Percentiles rank a stretch among this genome's conserved stretches.
These are phyloP conservation scores for Apiotrichum akiyoshidainum DNA, from an alignment of 1,284 basidiomycete species.

Conservation along the genomic window DNA sequence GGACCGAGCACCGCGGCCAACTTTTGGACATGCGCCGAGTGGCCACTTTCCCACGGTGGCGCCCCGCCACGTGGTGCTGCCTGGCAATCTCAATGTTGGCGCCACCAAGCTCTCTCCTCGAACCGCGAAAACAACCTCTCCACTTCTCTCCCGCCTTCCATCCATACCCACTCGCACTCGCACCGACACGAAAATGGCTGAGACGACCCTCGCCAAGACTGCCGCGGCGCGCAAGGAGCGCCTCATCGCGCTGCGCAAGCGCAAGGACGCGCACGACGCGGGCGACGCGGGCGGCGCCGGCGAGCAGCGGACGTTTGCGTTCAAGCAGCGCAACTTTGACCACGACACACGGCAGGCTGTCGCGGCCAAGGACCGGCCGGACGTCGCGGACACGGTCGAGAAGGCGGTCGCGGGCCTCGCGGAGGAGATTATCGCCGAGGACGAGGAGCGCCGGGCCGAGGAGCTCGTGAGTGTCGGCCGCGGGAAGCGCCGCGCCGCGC, in stretches of 20 bases:
- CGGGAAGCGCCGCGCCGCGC: no score
- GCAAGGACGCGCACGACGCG: conserved; percentile 63
- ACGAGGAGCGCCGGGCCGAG: conserved; percentile 75
- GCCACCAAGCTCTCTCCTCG: not conserved
- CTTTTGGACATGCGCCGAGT: conserved; percentile 16
- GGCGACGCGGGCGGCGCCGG: conserved; percentile 23
- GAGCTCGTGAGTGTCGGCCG: conserved; percentile 83
- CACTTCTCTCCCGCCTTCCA: not conserved
- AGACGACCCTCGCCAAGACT: conserved; percentile 76
- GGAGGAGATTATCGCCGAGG: conserved; percentile 76
- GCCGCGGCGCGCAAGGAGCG: conserved; percentile 83
- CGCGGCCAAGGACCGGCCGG: conserved; percentile 59
- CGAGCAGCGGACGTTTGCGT: conserved; percentile 53
- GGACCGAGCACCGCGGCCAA: conserved; percentile 4
- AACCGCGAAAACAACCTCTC: not conserved
- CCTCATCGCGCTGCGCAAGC: conserved; percentile 71
- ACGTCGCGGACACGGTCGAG: conserved; percentile 76
- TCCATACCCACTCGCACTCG: conserved; percentile 1
- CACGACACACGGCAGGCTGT: conserved; percentile 72
- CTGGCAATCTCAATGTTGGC: no score
- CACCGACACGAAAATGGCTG: conserved; percentile 29
- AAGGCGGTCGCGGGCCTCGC: conserved; percentile 77
- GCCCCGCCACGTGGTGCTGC: not conserved
- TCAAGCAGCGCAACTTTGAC: conserved; percentile 81
- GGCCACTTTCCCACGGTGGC: conserved; percentile 28